Evolutionary conservation across 2,329 filamentous ascomycete genomes (phyloP).

Genomic region (Diaporthe helianthi): DNA sequence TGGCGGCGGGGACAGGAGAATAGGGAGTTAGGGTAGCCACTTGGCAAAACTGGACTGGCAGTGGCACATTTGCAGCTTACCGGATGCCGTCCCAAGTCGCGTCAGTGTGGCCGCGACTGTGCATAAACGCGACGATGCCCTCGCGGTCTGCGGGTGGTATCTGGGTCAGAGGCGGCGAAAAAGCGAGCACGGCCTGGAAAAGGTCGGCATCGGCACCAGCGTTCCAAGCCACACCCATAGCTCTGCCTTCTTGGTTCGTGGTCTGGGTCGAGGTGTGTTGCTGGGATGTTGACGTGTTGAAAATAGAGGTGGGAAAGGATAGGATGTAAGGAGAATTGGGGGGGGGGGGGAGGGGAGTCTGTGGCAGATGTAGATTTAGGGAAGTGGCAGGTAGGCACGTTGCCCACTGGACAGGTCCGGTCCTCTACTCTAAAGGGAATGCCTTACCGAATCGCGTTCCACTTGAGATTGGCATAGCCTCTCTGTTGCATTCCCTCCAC

Average conservation of each 20-base stretch:
- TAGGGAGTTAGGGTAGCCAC: background rate
- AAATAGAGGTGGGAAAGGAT: too few relatives aligned
- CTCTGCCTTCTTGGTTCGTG: constrained; percentile 28
- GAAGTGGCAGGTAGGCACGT: background rate
- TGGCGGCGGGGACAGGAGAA: too few relatives aligned
- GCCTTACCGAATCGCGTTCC: constrained; percentile 38
- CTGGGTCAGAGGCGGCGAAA: constrained; percentile 3
- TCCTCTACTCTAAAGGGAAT: background rate
- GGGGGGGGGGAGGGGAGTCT: too few relatives aligned
- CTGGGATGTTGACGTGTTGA: background rate
- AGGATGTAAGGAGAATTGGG: background rate
- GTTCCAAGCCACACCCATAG: constrained; percentile 43
- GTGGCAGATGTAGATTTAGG: background rate
- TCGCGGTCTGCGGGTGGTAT: constrained; percentile 34
- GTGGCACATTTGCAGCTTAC: constrained; percentile 35
- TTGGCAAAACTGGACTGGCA: background rate
- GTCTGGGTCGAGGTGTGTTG: background rate
- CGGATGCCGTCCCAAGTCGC: constrained; percentile 40
- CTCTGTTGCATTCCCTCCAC: constrained; percentile 37
- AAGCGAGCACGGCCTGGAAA: constrained; percentile 39
- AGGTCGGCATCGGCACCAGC: constrained; percentile 40
- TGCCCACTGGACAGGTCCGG: constrained; percentile 14
- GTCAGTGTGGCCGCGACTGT: constrained; percentile 33
- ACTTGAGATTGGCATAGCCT: constrained; percentile 37
- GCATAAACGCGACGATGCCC: constrained; percentile 34